phyloP scores from a whole-genome alignment of 306 rosid species.

The Quercus variabilis region DNA sequence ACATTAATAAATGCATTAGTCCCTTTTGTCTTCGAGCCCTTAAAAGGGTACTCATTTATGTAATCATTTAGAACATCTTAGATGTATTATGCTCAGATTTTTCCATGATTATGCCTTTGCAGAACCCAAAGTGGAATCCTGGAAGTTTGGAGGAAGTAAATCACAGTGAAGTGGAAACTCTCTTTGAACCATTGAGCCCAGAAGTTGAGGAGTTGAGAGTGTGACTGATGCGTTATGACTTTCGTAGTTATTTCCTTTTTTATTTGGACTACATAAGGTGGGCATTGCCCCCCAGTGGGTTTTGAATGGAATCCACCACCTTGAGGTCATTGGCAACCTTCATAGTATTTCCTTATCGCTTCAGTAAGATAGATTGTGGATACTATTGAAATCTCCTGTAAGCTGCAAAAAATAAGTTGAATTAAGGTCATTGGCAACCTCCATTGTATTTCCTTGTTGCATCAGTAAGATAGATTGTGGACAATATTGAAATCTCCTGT shows the following conservation, averaged over 20 bases:
- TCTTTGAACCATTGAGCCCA: slow-evolving; percentile 59
- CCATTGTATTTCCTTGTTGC: slow-evolving; percentile 3
- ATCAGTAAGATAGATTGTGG: slow-evolving; percentile 9
- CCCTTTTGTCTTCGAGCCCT: not conserved
- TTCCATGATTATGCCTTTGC: slow-evolving; percentile 21
- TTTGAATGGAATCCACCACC: too few relatives aligned
- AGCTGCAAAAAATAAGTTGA: too few relatives aligned
- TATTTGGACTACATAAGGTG: too few relatives aligned
- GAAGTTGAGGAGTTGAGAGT: slow-evolving; percentile 44
- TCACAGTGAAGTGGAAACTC: slow-evolving; percentile 52
- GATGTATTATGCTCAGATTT: slow-evolving; percentile 2
- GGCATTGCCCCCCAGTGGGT: too few relatives aligned
- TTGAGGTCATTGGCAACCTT: too few relatives aligned
- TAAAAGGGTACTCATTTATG: not conserved
- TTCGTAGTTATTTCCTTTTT: not conserved
- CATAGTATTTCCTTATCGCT: too few relatives aligned
- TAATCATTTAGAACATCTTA: not conserved
- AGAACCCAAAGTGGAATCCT: slow-evolving; percentile 94
- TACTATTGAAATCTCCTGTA: too few relatives aligned
- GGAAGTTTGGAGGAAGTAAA: slow-evolving; percentile 65
- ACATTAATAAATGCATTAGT: slow-evolving; percentile 1
- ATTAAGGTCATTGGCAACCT: too few relatives aligned
- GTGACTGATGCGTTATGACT: not conserved
- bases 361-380: too few relatives aligned
- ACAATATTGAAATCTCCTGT: not conserved